Evolutionary conservation across 228 moss, liverwort and hornwort species (phyloP).

Genomic region (Sphagnum magellanicum): DNA sequence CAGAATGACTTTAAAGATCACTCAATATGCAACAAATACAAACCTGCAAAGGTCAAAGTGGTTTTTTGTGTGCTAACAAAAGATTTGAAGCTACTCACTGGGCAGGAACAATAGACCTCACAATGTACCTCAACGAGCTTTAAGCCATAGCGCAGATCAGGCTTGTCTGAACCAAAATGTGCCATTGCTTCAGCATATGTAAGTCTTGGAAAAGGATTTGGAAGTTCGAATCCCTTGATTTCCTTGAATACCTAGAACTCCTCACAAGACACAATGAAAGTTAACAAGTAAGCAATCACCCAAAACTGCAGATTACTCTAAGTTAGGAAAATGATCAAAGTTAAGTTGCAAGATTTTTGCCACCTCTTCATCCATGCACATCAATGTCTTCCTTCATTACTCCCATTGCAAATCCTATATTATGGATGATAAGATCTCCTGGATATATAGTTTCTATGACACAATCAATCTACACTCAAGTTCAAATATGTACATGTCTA

Average conservation of each 20-base stretch:
- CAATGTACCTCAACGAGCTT: constrained; percentile 72
- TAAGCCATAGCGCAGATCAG: constrained; percentile 81
- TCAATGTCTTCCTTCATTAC: not conserved
- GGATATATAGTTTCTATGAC: not conserved
- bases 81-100: no score
- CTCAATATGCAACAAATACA: no score
- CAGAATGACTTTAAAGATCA: no score
- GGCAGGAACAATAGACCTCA: not conserved
- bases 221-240: constrained; percentile 60
- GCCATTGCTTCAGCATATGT: constrained; percentile 87
- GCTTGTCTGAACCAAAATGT: constrained; percentile 92
- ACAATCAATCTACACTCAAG: not conserved
- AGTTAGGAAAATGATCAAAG: no score
- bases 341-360: no score
- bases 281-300: not conserved
- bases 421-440: not conserved
- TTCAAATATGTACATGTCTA: constrained; percentile 58
- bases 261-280: not conserved
- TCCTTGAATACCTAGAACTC: constrained; percentile 70
- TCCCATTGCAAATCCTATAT: not conserved
- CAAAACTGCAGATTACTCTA: no score
- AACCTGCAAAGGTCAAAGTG: no score
- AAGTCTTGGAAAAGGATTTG: constrained; percentile 77
- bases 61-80: no score
- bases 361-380: no score